Base-by-base conservation (phyloP, 2,329 filamentous ascomycete genomes). In the Thielaviopsis cerberus region DNA sequence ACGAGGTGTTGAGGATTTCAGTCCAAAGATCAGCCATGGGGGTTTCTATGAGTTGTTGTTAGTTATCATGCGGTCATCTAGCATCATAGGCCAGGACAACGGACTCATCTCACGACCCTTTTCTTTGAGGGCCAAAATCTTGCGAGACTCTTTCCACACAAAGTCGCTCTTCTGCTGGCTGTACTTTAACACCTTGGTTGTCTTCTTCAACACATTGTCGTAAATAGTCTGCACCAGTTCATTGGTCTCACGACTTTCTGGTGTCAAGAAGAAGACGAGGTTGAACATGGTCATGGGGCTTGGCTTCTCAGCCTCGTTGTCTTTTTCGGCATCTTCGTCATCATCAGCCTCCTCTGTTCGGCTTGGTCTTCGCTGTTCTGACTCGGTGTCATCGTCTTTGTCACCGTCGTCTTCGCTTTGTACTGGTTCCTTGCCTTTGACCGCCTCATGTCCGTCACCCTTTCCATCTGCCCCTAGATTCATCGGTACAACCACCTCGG, bases 201-300 rank as follows among this genome's bases (percentile, higher is more conserved):
- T 83, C 70, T 94, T 94, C 69, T 90, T 92, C 62, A 90, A 85
- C 45, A 97, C 84, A 67, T 95, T 86, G 57, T 86, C 78, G 68
- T 95, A 95, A 67, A 96, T 70, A 4, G 73, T 83, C 62, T 94
- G 86, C 51, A 85, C 79, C 52, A 94, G 66, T 74, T 78, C 76
- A 59, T 86, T 85, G 63, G 85, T 82, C 66, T 95, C 86, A 59
- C 90, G 75, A 56, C 83, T 81, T 54, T 83, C 84, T 2, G 89
- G 86, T 63, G 88, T 85, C 63, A 96, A 74, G 55, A 95, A 86
- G 68, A 97, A 97, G 24, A 97, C 89, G 11, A 96, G 79, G 68
- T 96, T 94, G 71, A 98, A 98, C 91, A 97, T 97, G 62, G 84
- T 89, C 86, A 97, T 90, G 53, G 80, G 80, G 63, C 77, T 80